phyloP scores from a whole-genome alignment of 2,329 filamentous ascomycete genomes.

The Trichoderma koningiopsis region DNA sequence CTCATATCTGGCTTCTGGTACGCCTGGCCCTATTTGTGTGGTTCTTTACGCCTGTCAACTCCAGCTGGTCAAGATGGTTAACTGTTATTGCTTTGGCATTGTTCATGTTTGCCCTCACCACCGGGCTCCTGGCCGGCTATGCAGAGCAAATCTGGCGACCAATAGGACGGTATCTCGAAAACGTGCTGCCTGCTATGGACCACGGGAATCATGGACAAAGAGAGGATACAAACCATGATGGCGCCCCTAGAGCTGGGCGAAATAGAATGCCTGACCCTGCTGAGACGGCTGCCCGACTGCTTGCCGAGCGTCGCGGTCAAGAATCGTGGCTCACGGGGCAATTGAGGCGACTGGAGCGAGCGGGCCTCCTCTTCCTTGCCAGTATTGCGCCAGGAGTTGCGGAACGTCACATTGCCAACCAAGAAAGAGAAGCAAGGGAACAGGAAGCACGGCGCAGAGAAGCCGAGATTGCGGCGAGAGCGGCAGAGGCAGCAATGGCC shows the following conservation, averaged over 20 bases:
- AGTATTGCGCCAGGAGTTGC: slow-evolving; percentile 68
- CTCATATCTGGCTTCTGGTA: slow-evolving; percentile 64
- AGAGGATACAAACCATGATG: slow-evolving; percentile 33
- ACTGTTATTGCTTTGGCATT: slow-evolving; percentile 57
- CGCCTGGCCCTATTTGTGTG: slow-evolving; percentile 63
- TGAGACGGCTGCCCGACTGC: slow-evolving; percentile 56
- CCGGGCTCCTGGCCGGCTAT: slow-evolving; percentile 58
- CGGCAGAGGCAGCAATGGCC: slow-evolving; percentile 35
- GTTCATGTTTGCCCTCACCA: slow-evolving; percentile 61
- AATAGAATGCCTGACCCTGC: slow-evolving; percentile 48
- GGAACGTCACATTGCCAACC: slow-evolving; percentile 63
- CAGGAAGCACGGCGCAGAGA: slow-evolving; percentile 48
- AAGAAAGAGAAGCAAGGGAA: slow-evolving; percentile 54
- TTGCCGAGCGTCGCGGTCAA: slow-evolving; percentile 43
- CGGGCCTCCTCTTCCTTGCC: slow-evolving; percentile 64
- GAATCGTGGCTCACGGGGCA: slow-evolving; percentile 43
- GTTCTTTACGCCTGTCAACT: slow-evolving; percentile 62
- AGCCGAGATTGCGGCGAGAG: slow-evolving; percentile 44
- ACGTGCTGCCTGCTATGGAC: slow-evolving; percentile 56
- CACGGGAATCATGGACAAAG: slow-evolving; percentile 36
- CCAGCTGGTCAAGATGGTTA: slow-evolving; percentile 62
- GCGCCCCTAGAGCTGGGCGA: slow-evolving; percentile 33
- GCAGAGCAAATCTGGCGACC: slow-evolving; percentile 59
- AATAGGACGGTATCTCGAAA: slow-evolving; percentile 60
- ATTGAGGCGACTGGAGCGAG: slow-evolving; percentile 59